A percentile compares a stretch with the other conserved stretches of the same genome.
Conservation (phyloP, 1,284 basidiomycete genomes). For the Heterobasidion parviporum region DNA sequence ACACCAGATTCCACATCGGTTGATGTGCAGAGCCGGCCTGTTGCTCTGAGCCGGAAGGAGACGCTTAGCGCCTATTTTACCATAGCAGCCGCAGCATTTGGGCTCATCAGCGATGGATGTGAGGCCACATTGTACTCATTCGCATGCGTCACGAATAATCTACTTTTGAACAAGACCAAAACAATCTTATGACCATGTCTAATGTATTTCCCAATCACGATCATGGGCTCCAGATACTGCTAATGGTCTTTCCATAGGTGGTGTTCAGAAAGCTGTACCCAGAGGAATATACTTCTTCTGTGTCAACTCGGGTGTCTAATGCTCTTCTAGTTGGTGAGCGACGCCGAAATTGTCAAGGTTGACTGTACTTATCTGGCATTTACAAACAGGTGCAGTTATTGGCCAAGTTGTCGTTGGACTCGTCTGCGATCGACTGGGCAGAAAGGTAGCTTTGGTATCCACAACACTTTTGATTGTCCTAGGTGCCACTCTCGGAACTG, state of each 20-base stretch:
- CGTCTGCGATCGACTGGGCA: constrained; percentile 63
- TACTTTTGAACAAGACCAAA: constrained; percentile 41
- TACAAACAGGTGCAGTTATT: constrained; percentile 43
- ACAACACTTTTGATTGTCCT: constrained; percentile 68
- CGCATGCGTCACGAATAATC: too few species aligned
- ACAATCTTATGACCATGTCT: constrained; percentile 60
- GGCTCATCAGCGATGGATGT: constrained; percentile 67
- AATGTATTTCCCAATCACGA: constrained; percentile 28
- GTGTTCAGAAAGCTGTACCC: constrained; percentile 58
- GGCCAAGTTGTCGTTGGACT: constrained; percentile 65
- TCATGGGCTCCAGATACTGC: constrained; percentile 5
- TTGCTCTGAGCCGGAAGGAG: constrained; percentile 21
- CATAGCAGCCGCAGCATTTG: constrained; percentile 56
- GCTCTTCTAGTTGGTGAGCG: constrained; percentile 59
- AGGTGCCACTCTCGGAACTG: constrained; percentile 66
- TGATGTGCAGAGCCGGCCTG: neutral
- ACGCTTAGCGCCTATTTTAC: constrained; percentile 50
- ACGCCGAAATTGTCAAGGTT: neutral
- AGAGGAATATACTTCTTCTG: constrained; percentile 43
- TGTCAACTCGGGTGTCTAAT: constrained; percentile 70
- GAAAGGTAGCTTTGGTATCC: constrained; percentile 62
- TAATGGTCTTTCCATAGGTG: constrained; percentile 30
- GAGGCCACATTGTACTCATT: constrained; percentile 14
- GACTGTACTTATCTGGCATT: neutral
- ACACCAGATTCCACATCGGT: neutral